Base-by-base conservation (phyloP, 2,329 filamentous ascomycete species). In the Ophiosphaerella herpotricha region DNA sequence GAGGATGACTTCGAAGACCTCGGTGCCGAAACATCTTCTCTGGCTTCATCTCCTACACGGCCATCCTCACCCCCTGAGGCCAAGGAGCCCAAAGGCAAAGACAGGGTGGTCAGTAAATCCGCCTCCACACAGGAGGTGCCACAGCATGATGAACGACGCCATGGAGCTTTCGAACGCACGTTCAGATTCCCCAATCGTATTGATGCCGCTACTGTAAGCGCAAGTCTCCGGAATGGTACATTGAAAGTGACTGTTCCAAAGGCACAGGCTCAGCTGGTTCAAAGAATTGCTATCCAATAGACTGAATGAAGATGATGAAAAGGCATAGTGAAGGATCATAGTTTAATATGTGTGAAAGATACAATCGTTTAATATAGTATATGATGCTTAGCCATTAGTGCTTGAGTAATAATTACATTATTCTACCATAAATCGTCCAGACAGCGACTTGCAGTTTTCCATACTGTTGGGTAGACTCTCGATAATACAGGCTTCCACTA, bases 141-240 rank as follows among this genome's bases (percentile, higher is more conserved):
- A 3, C 50, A 66, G 8, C 43, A 61, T 31, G 39, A 11, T 11
- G 26, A 89, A 75, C 84, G 85, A 61, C 82, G 79, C 52, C 75
- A 86, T 50, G 87, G 87, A 68, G 80, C 85, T 58, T 90, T 90
- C 75, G 79, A 82, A 41, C 82, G 87, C 56, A 83, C 79, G 51
- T 90, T 90, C 76, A 82, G 77, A 70, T 90, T 90, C 77, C 85
- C 86, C 0, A 74, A 74, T 44, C 81, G 80, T 24, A 80, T 90
- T 53, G 84, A 88, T 64, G 80, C 83, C 62, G 82, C 85, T 13
- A 74, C 64, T 3, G 86, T 90, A 47, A 77, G 73, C 38, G 87
- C 87, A 42, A 78, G 68, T 46, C 81, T 90, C 61, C 81, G 83
- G 72, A 82, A 89, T 53, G 87, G 87, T 24, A 78, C 89, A 55